These are phyloP conservation scores for Leavenworthia alabamica DNA, from an alignment of 345 rosid genomes.

Conservation along the genomic window DNA sequence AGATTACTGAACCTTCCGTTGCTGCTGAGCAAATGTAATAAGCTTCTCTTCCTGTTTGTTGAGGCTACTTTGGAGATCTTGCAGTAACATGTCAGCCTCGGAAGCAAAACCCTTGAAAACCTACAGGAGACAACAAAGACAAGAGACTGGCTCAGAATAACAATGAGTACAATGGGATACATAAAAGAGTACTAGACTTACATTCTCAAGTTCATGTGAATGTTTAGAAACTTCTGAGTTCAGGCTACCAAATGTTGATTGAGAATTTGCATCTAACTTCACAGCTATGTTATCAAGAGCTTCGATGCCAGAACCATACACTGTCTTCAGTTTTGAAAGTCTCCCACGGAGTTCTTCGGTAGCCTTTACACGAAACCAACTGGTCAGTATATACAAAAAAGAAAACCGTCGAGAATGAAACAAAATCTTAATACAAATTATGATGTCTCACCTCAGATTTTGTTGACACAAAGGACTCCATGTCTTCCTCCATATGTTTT, in stretches of 20 bases:
- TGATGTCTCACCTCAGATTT: constrained; percentile 57
- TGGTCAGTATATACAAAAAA: not conserved
- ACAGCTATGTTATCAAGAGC: constrained; percentile 71
- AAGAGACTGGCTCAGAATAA: constrained; percentile 13
- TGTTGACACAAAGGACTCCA: constrained; percentile 83
- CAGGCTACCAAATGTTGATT: constrained; percentile 59
- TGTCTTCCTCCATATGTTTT: constrained; percentile 88
- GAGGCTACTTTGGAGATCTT: constrained; percentile 79
- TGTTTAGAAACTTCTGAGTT: constrained; percentile 81
- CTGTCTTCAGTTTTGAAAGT: constrained; percentile 54
- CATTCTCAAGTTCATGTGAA: constrained; percentile 75
- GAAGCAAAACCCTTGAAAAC: constrained; percentile 84
- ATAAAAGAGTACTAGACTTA: constrained; percentile 35
- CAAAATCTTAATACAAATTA: not conserved
- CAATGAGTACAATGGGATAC: not conserved
- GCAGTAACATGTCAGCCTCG: constrained; percentile 72
- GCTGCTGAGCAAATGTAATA: constrained; percentile 66
- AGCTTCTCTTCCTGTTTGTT: constrained; percentile 73
- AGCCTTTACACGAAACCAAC: constrained; percentile 45
- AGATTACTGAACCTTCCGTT: constrained; percentile 53
- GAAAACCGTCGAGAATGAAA: not conserved
- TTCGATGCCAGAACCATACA: constrained; percentile 71
- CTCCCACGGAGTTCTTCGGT: constrained; percentile 77
- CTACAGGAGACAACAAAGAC: constrained; percentile 39
- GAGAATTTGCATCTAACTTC: constrained; percentile 78